These are phyloP conservation scores for Trypanosoma rangeli DNA, from an alignment of 208 protist genomes.

Conservation along the genomic window DNA sequence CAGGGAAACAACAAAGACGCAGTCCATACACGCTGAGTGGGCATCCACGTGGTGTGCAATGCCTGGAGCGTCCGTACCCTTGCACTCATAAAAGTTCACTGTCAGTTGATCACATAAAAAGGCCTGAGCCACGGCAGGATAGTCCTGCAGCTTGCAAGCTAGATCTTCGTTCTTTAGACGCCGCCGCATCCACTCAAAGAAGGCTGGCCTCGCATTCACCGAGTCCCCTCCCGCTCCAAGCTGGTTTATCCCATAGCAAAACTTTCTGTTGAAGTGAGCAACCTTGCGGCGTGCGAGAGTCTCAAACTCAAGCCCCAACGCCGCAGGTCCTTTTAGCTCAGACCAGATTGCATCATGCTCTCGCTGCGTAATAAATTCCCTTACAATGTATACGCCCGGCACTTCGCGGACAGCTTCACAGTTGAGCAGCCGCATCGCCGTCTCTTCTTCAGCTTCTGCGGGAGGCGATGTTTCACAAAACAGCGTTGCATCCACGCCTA, in stretches of 20 bases:
- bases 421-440: conserved; percentile 5
- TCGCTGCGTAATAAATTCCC: conserved; percentile 53
- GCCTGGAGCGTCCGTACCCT: conserved; percentile 29
- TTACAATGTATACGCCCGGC: conserved; percentile 56
- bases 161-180: conserved; percentile 55
- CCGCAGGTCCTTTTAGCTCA: conserved; percentile 34
- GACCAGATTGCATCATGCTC: conserved; percentile 57
- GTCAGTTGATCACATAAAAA: conserved; percentile 68
- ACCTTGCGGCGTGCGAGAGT: conserved; percentile 62
- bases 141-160: conserved; percentile 30
- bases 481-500: conserved; percentile 19
- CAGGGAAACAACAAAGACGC: conserved; percentile 66
- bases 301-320: conserved; percentile 35
- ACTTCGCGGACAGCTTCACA: conserved; percentile 31
- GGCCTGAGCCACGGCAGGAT: conserved; percentile 12
- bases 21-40: conserved; percentile 61
- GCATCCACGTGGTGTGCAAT: conserved; percentile 82
- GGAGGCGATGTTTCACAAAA: neutral
- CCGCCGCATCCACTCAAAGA: conserved; percentile 62
- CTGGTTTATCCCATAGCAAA: conserved; percentile 70
- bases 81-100: conserved; percentile 78
- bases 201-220: conserved; percentile 54
- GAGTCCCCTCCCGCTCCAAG: conserved; percentile 49
- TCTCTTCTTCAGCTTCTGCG: neutral
- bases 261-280: conserved; percentile 79